Evolutionary conservation across 2,329 filamentous ascomycete genomes (phyloP), one percentile per base, ranked within the genome.

Genomic region (Plectosphaerella cucumerina): DNA sequence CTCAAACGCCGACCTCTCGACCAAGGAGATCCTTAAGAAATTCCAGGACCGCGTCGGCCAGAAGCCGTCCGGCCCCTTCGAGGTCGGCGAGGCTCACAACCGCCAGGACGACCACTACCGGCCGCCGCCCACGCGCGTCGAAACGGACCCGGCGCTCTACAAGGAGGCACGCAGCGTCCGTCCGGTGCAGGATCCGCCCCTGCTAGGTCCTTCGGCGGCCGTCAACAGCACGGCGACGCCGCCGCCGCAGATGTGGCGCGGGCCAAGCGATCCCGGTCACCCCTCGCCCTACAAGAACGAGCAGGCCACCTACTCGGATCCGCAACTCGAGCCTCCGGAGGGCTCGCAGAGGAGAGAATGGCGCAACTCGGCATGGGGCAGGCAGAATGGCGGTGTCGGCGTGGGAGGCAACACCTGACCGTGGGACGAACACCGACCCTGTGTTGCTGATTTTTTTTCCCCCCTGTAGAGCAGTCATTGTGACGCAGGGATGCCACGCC

Each of bases 11-110:
- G 93, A 99, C 53, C 86, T 97, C 55, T 97, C 93, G 2, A 96
- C 92, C 6, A 99, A 99, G 69, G 94, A 99, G 63, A 97, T 99
- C 50, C 78, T 99, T 48, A 96, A 93, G 67, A 85, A 90, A 51
- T 97, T 95, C 69, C 91, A 91, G 47, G 90, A 96, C 63, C 86
- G 94, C 55, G 70, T 72, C 50, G 75, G 76, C 6, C 72, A 77
- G 42, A 71, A 84, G 71, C 70, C 88, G 74, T 34, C 34, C 72
- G 71, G 75, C 8, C 39, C 39, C n/a, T 12, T 42, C 69, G 81
- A 84, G 69, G 71, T 78, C 62, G 71, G 77, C 66, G 77, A 84
- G 64, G 72, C 78, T 66, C 72, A 77, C 64, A 72, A 77, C 68
- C 73, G 78, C 68, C 76, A 76, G 65, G 80, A 82, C 67, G 76